A percentile compares a stretch with the other conserved stretches of the same genome.
Evolutionary conservation across 1,284 basidiomycete species (phyloP).

Genomic region (Sporisorium sorghi): DNA sequence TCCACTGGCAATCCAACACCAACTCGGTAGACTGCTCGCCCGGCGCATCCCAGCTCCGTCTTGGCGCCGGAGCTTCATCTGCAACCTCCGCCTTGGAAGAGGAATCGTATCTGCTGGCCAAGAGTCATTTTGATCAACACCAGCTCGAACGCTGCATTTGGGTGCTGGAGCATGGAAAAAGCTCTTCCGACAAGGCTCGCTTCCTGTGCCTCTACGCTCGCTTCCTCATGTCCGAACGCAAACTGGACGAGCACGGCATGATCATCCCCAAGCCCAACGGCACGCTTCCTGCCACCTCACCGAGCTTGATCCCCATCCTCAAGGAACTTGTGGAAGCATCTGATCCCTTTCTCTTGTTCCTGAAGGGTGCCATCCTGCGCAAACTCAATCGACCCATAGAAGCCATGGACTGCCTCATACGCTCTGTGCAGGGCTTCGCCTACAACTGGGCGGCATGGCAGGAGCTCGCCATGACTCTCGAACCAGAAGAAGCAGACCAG

Average conservation of each 20-base stretch:
- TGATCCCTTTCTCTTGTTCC: slow-evolving; percentile 63
- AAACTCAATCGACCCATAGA: slow-evolving; percentile 71
- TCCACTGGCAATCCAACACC: slow-evolving; percentile 50
- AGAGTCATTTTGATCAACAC: slow-evolving; percentile 80
- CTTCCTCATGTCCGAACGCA: slow-evolving; percentile 74
- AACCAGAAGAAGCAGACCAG: slow-evolving; percentile 44
- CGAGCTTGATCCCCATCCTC: slow-evolving; percentile 54
- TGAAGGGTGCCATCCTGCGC: slow-evolving; percentile 67
- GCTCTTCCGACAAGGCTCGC: slow-evolving; percentile 73
- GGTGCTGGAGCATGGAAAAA: slow-evolving; percentile 48
- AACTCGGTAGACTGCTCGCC: slow-evolving; percentile 47
- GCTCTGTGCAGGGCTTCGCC: slow-evolving; percentile 82
- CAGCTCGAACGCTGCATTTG: slow-evolving; percentile 82
- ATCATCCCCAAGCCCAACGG: slow-evolving; percentile 50
- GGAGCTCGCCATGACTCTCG: slow-evolving; percentile 63
- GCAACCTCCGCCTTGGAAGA: slow-evolving; percentile 62
- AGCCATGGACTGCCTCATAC: slow-evolving; percentile 83
- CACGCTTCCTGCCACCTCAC: slow-evolving; percentile 45
- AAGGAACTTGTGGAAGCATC: slow-evolving; percentile 57
- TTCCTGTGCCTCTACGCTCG: slow-evolving; percentile 85
- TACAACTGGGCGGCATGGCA: slow-evolving; percentile 97
- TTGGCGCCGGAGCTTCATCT: neutral
- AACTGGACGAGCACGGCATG: slow-evolving; percentile 56
- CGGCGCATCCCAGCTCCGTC: slow-evolving; percentile 22
- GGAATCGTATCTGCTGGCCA: slow-evolving; percentile 77